Evolutionary conservation across 139 green algal species (phyloP).

Genomic region (Volvox africanus): DNA sequence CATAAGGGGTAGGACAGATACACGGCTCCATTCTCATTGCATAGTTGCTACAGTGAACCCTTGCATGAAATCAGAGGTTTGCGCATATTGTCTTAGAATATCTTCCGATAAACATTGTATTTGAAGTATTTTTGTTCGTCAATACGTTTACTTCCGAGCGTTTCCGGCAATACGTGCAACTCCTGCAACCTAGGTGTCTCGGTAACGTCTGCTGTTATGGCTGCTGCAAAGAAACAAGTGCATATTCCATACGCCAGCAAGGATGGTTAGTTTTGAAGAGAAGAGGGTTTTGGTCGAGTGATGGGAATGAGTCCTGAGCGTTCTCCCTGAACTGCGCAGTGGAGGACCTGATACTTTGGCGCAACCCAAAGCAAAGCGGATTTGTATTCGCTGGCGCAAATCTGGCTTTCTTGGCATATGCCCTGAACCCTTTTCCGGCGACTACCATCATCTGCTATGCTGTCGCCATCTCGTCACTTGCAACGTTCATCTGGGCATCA

Average conservation of each 20-base stretch:
- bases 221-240: not conserved
- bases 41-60: too few relatives aligned
- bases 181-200: not conserved
- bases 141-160: not conserved
- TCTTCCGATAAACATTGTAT: too few relatives aligned
- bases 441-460: constrained; percentile 16
- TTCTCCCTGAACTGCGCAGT: not conserved
- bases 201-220: not conserved
- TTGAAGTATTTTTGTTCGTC: too few relatives aligned
- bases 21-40: too few relatives aligned
- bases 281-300: not conserved
- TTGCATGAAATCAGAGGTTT: too few relatives aligned
- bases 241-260: constrained; percentile 21
- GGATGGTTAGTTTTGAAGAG: not conserved
- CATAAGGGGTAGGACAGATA: too few relatives aligned
- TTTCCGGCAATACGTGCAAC: constrained; percentile 7
- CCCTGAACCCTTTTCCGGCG: not conserved
- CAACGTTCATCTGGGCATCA: not conserved
- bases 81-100: too few relatives aligned
- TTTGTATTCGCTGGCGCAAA: not conserved
- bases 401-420: not conserved
- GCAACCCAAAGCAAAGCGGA: not conserved
- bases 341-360: not conserved
- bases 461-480: not conserved
- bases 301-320: not conserved